Conservation (phyloP, 371 early-diverging fungal species). For the Nematocida displodere region DNA sequence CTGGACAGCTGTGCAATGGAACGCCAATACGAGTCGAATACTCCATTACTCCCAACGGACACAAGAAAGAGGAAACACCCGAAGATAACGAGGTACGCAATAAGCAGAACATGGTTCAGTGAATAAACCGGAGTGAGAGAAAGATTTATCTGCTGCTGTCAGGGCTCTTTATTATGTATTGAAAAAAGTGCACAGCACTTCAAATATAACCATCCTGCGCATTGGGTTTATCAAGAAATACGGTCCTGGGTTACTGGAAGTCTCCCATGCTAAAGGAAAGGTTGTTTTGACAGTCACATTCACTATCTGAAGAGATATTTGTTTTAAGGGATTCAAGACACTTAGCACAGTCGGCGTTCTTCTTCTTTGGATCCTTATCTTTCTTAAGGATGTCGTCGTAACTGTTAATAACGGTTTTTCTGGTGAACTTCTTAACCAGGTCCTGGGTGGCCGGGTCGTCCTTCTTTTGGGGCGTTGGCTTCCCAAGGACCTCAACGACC, state of each 20-base stretch:
- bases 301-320: background rate
- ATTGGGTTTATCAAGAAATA: no score
- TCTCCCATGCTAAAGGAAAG: conserved; percentile 18
- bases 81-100: background rate
- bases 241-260: background rate
- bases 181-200: background rate
- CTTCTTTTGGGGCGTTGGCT: background rate
- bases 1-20: conserved; percentile 53
- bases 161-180: background rate
- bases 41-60: conserved; percentile 46
- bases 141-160: no score
- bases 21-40: conserved; percentile 57
- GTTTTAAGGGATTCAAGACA: conserved; percentile 38
- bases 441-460: background rate
- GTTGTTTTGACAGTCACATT: conserved; percentile 25
- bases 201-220: no score
- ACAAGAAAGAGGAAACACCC: conserved; percentile 19
- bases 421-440: background rate
- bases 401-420: conserved; percentile 13
- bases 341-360: conserved; percentile 15
- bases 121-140: no score
- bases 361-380: background rate
- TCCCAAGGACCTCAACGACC: conserved; percentile 24
- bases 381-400: conserved; percentile 42
- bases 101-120: background rate